Evolutionary conservation across 2,329 filamentous ascomycete species (phyloP).

Genomic region (Penicillium sp.): DNA sequence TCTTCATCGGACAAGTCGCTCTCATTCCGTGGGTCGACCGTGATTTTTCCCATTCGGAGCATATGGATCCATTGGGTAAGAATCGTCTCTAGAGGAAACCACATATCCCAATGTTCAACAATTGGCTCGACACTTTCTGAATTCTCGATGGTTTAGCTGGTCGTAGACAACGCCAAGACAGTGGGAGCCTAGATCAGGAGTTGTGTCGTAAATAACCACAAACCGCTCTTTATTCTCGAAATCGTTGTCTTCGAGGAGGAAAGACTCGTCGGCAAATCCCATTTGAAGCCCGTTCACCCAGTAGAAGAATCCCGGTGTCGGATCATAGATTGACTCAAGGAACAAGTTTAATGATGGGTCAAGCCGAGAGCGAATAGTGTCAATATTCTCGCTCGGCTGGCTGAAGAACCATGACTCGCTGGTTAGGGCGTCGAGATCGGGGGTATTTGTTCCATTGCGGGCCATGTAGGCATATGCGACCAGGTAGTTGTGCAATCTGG

Average conservation of each 20-base stretch:
- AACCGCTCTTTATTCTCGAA: not conserved
- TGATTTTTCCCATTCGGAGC: not conserved
- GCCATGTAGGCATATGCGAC: constrained; percentile 23
- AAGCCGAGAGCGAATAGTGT: not conserved
- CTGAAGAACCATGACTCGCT: not conserved
- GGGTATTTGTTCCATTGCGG: constrained; percentile 7
- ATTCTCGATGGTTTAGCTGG: not conserved
- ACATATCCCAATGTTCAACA: not conserved
- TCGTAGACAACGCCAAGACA: not conserved
- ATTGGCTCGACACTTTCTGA: not conserved
- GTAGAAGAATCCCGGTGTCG: constrained; percentile 2
- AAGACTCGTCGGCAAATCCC: not conserved
- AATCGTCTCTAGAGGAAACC: not conserved
- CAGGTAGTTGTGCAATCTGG: constrained; percentile 23
- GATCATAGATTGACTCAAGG: not conserved
- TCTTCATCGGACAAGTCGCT: not conserved
- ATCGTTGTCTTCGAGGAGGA: not conserved
- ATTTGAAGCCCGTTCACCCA: not conserved
- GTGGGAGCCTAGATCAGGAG: not conserved
- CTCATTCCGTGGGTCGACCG: not conserved
- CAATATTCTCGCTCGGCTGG: not conserved
- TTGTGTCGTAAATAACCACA: not conserved
- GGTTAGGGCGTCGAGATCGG: not conserved
- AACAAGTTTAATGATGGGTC: not conserved
- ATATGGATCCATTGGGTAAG: not conserved